Base-by-base conservation (phyloP, 108 stramenopile genomes). In the Nannochloropsis salina region DNA sequence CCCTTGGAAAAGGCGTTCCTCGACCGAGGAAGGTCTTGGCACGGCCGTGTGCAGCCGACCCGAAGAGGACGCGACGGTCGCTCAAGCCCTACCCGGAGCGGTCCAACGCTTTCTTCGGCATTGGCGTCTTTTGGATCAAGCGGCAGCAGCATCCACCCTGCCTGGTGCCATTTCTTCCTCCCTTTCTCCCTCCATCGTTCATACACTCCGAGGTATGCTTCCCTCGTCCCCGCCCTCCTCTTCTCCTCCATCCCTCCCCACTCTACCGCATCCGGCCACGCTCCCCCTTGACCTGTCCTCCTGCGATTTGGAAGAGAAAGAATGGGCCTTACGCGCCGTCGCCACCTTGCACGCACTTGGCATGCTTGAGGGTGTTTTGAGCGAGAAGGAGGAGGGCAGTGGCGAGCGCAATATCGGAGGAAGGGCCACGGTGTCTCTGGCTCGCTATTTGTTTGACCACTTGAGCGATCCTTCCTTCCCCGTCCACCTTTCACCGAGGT, bases 51-150 rank as follows among this genome's bases (percentile, higher is more conserved):
- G 84, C 11, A 83, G 79, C 31, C 87, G 87, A 2, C 45, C 84
- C 6, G 84, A 83, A 3, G 87, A 88, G 15, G 87, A 84, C 41
- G 84, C 43, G 21, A 84, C 81, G 42, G 84, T 88, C n/a, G 87
- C 84, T 42, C 80, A 80, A 44, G 81, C 43, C 20, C 86, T 89
- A 9, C 89, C 89, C 31, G 89, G 83, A 12, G 89, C 89, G 9
- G 85, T 42, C 10, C 81, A 45, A 79, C 89, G 89, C 10, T 80
- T 89, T 40, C 86, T 89, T 10, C 43, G 82, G 45, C 89, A 85
- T 43, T 85, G 85, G 85, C 11, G 80, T 44, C 18, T 80, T 5
- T 83, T 89, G n/a, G 89, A 89, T 44, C 42, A 42, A 9, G 88
- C 88, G 44, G 43, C 83, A 10, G 83, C 83, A 15, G 45, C 21